These are phyloP conservation scores for Blepharisma stoltei DNA, from an alignment of 73 alveolate genomes.

Conservation along the genomic window DNA sequence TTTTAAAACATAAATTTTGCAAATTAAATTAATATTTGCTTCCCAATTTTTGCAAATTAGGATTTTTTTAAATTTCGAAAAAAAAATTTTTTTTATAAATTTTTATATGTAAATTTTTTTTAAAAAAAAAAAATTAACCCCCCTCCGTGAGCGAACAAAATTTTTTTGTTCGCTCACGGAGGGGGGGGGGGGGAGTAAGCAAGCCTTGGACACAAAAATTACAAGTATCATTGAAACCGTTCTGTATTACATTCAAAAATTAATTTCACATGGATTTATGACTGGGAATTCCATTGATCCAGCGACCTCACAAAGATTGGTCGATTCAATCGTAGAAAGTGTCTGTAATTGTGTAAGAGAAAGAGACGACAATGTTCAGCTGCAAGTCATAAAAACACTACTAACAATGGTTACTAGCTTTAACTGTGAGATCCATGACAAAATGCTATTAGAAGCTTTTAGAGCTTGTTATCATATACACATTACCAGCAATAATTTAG, in stretches of 20 bases:
- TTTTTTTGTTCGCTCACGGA: too few relatives aligned
- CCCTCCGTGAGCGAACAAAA: too few relatives aligned
- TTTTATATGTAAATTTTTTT: too few relatives aligned
- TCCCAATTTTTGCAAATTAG: too few relatives aligned
- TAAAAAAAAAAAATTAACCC: too few relatives aligned
- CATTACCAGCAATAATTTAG: slow-evolving; percentile 53
- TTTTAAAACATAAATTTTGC: too few relatives aligned
- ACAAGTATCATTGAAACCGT: slow-evolving; percentile 59
- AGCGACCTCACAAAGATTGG: slow-evolving; percentile 41
- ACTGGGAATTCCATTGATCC: slow-evolving; percentile 71
- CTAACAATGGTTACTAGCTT: slow-evolving; percentile 57
- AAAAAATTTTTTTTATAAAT: too few relatives aligned
- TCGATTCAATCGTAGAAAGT: slow-evolving; percentile 75
- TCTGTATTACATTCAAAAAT: slow-evolving; percentile 57
- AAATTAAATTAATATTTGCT: too few relatives aligned
- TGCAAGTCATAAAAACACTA: slow-evolving; percentile 60
- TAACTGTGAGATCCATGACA: slow-evolving; percentile 62
- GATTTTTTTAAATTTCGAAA: too few relatives aligned
- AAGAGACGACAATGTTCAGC: slow-evolving; percentile 68
- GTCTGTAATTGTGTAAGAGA: slow-evolving; percentile 63
- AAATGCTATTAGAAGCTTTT: slow-evolving; percentile 55
- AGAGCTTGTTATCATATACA: slow-evolving; percentile 75
- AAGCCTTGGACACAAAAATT: slow-evolving; percentile 65
- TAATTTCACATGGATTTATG: slow-evolving; percentile 66
- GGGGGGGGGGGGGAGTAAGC: too few relatives aligned